Percentiles rank a stretch among this genome's conserved stretches.
Conservation (phyloP, 1,284 basidiomycete genomes). For the Cutaneotrichosporon cyanovorans region DNA sequence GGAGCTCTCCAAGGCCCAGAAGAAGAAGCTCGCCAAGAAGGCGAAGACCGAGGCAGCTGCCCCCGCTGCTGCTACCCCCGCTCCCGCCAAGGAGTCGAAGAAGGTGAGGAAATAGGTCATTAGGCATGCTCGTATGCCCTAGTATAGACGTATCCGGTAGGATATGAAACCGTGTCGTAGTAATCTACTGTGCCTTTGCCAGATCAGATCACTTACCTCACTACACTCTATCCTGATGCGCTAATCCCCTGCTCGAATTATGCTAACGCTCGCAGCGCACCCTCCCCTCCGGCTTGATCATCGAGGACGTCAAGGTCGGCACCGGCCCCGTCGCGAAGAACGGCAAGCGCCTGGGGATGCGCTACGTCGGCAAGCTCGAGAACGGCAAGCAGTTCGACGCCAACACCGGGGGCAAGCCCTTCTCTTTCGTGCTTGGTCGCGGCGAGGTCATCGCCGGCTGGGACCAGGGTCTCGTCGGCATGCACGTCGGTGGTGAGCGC, state of each 20-base stretch:
- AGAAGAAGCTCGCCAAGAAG: slow-evolving; percentile 46
- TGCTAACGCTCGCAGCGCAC: slow-evolving; percentile 47
- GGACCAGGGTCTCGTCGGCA: slow-evolving; percentile 86
- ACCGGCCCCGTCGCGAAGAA: slow-evolving; percentile 75
- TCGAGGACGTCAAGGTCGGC: slow-evolving; percentile 70
- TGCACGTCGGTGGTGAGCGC: slow-evolving; percentile 86
- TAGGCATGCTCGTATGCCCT: too few species aligned
- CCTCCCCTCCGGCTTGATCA: slow-evolving; percentile 66
- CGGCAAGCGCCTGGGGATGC: slow-evolving; percentile 75
- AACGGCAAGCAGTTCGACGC: slow-evolving; percentile 83
- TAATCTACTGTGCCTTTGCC: not conserved
- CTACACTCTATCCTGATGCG: not conserved
- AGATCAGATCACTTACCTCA: not conserved
- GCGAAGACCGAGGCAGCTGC: slow-evolving; percentile 35
- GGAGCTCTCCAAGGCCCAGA: slow-evolving; percentile 39
- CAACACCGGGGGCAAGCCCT: slow-evolving; percentile 84
- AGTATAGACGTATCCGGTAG: too few species aligned
- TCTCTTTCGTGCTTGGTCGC: slow-evolving; percentile 75
- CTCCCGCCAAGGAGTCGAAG: slow-evolving; percentile 40
- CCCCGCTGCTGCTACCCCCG: slow-evolving; percentile 45
- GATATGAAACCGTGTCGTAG: too few species aligned
- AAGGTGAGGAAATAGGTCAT: slow-evolving; percentile 37
- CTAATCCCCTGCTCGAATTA: not conserved
- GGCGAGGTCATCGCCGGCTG: slow-evolving; percentile 94
- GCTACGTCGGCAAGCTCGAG: slow-evolving; percentile 60